Conservation (phyloP, 257 asterid species). For the Solanum infundibuliforme region DNA sequence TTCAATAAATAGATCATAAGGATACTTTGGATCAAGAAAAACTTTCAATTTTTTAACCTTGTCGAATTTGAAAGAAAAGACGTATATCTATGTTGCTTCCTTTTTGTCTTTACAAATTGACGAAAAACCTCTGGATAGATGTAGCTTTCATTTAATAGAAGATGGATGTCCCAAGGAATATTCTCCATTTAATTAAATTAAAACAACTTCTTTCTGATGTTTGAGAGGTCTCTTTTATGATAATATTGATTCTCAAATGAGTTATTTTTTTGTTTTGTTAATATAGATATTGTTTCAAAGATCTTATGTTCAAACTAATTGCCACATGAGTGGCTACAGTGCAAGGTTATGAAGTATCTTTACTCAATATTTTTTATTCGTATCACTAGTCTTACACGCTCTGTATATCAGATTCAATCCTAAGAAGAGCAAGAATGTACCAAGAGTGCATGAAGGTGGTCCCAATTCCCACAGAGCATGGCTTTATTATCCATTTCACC, state of each 20-base stretch:
- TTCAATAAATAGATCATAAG: too few relatives aligned
- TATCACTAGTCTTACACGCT: not conserved
- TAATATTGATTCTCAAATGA: not conserved
- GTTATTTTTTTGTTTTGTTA: not conserved
- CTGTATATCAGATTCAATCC: constrained; percentile 18
- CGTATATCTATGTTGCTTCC: not conserved
- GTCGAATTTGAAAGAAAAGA: not conserved
- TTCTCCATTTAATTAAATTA: not conserved
- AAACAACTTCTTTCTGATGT: not conserved
- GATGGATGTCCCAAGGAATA: not conserved
- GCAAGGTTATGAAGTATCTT: not conserved
- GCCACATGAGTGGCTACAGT: not conserved
- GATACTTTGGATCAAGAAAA: too few relatives aligned
- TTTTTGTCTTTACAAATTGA: not conserved
- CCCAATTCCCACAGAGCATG: constrained; percentile 36
- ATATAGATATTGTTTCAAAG: not conserved
- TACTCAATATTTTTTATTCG: not conserved
- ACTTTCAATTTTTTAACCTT: not conserved
- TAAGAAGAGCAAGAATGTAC: constrained; percentile 35
- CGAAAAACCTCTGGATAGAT: not conserved
- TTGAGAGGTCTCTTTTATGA: not conserved
- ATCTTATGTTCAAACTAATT: not conserved
- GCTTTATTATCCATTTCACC: constrained; percentile 41
- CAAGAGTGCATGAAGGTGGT: constrained; percentile 51
- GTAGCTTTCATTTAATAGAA: not conserved